A percentile compares a stretch with the other conserved stretches of the same genome.
phyloP scores from a whole-genome alignment of 2,329 filamentous ascomycete species.

The Blastomyces silverae region DNA sequence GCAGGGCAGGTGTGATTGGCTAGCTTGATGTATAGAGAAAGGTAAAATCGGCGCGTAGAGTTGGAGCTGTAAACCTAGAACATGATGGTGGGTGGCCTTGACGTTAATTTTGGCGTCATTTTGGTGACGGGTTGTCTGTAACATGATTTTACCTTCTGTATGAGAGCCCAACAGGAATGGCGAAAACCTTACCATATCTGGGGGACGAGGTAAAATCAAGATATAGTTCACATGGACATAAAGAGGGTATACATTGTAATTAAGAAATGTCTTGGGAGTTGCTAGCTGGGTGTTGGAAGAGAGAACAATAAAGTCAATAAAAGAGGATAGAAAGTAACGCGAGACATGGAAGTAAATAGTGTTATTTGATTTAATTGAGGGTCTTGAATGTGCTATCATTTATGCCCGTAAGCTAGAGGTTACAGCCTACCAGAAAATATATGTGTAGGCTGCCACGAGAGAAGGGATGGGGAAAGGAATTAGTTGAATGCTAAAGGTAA shows the following conservation, averaged over 20 bases:
- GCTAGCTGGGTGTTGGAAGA: neutral
- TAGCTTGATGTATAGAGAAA: neutral
- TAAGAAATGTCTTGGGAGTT: neutral
- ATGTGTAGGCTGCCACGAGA: slow-evolving; percentile 1
- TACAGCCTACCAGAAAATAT: slow-evolving; percentile 8
- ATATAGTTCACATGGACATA: neutral
- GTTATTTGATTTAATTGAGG: slow-evolving; percentile 9
- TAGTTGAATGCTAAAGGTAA: neutral
- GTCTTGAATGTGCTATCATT: slow-evolving; percentile 11
- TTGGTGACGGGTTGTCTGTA: neutral
- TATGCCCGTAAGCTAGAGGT: neutral
- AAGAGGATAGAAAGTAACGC: neutral
- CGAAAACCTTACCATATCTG: neutral
- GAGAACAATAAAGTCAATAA: neutral
- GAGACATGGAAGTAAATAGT: neutral
- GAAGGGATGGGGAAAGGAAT: neutral
- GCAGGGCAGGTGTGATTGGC: neutral
- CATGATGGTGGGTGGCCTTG: neutral
- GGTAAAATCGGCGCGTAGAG: neutral
- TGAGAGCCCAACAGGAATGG: neutral
- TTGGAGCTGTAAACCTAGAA: neutral
- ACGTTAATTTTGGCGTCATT: neutral
- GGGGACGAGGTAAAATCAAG: neutral
- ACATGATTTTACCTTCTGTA: neutral
- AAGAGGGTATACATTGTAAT: neutral